phyloP scores from a whole-genome alignment of 2,329 filamentous ascomycete species.

The Madurella mycetomatis region DNA sequence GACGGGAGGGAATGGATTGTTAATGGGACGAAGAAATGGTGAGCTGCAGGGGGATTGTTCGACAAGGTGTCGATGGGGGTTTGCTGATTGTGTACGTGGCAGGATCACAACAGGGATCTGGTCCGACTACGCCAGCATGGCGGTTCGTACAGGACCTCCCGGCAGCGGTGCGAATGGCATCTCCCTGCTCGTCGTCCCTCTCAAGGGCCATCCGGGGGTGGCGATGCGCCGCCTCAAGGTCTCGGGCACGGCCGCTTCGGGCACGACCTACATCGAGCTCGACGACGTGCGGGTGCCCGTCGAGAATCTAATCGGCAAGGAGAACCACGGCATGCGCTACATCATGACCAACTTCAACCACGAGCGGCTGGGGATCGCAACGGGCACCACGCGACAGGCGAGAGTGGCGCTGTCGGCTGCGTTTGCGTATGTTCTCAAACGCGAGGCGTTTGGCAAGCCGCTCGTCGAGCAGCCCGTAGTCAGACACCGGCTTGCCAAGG shows the following conservation, averaged over 20 bases:
- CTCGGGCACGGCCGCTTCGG: constrained; percentile 58
- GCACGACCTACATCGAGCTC: constrained; percentile 71
- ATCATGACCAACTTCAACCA: constrained; percentile 80
- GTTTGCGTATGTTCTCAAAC: constrained; percentile 36
- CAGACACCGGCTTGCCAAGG: constrained; percentile 66
- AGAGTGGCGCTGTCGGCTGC: constrained; percentile 35
- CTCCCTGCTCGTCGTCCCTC: constrained; percentile 63
- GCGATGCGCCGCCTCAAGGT: constrained; percentile 65
- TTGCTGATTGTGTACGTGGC: neutral
- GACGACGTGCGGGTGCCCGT: constrained; percentile 70
- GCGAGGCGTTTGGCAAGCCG: constrained; percentile 40
- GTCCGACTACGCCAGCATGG: constrained; percentile 65
- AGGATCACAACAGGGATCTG: constrained; percentile 69
- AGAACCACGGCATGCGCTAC: constrained; percentile 69
- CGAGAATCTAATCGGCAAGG: constrained; percentile 64
- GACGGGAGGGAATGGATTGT: constrained; percentile 66
- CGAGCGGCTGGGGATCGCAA: constrained; percentile 63
- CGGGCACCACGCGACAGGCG: constrained; percentile 59
- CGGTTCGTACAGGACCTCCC: constrained; percentile 61
- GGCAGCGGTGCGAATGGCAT: constrained; percentile 59
- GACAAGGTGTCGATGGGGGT: too few species aligned
- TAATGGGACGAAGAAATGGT: constrained; percentile 75
- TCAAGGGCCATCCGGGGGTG: constrained; percentile 64
- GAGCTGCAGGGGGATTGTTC: neutral
- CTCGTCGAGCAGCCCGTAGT: constrained; percentile 73